Evolutionary conservation across 352 stramenopile species (phyloP).

Genomic region (Phytopythium sindhum): DNA sequence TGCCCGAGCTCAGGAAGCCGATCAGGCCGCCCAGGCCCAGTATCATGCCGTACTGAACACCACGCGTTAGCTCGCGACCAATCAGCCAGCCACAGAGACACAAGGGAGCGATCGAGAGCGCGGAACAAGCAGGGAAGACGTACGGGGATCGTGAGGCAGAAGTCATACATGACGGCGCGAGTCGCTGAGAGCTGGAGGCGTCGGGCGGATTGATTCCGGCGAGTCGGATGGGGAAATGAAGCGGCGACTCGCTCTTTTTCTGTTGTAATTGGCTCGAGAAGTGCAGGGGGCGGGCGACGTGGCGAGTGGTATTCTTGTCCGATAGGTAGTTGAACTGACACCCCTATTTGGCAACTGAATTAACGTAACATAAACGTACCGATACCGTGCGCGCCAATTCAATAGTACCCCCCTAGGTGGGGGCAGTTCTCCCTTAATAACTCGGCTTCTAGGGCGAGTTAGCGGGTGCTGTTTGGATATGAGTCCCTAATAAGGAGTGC

Average conservation of each 20-base stretch:
- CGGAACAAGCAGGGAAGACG: constrained; percentile 12
- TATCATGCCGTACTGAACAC: constrained; percentile 65
- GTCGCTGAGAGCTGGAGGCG: neutral
- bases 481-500: too few species aligned
- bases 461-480: too few species aligned
- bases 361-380: too few species aligned
- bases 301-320: neutral
- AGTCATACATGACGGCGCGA: constrained; percentile 69
- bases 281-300: neutral
- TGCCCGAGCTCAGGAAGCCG: constrained; percentile 76
- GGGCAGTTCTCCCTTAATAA: too few species aligned
- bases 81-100: neutral
- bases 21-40: constrained; percentile 67
- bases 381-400: too few species aligned
- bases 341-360: neutral
- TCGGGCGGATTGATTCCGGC: neutral
- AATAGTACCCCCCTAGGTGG: too few species aligned
- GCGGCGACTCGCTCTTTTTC: neutral
- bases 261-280: constrained; percentile 1
- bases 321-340: neutral
- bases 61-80: neutral
- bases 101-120: constrained; percentile 7
- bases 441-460: too few species aligned
- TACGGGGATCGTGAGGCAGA: constrained; percentile 85
- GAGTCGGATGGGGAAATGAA: neutral